A percentile compares a stretch with the other conserved stretches of the same genome.
These are phyloP conservation scores for Ceratocystis destructans DNA, from an alignment of 2,329 filamentous ascomycete species.

Conservation along the genomic window DNA sequence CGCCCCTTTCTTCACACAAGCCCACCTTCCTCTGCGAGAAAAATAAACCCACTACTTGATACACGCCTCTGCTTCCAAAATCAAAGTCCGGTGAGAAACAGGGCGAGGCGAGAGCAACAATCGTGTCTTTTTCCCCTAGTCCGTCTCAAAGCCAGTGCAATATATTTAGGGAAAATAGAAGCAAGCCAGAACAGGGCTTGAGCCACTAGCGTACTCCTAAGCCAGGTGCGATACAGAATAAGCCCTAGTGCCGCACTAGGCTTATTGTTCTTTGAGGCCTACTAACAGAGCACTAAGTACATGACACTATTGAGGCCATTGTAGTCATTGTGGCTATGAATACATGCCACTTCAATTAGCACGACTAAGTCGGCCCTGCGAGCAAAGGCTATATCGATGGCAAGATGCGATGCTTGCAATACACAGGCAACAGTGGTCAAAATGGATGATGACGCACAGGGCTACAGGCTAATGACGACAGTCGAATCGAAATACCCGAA, in stretches of 20 bases:
- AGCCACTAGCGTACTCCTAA: neutral
- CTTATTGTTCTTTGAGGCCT: neutral
- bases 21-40: neutral
- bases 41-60: neutral
- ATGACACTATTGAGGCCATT: neutral
- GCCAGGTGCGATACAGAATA: neutral
- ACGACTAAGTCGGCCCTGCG: neutral
- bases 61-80: neutral
- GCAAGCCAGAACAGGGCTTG: neutral
- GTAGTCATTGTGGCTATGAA: neutral
- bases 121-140: too few relatives aligned
- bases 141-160: too few relatives aligned
- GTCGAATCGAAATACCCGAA: neutral
- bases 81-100: neutral
- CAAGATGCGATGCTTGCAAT: neutral
- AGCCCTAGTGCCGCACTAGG: neutral
- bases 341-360: neutral
- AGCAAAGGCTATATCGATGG: neutral
- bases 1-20: neutral
- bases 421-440: neutral
- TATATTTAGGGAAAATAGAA: too few relatives aligned
- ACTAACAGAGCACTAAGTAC: neutral
- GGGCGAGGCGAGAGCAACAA: neutral
- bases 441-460: neutral
- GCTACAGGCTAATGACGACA: neutral